A percentile compares a stretch with the other conserved stretches of the same genome.
Evolutionary conservation across 768 basidiomycete species (phyloP).

Genomic region (Kwoniella dejecticola): DNA sequence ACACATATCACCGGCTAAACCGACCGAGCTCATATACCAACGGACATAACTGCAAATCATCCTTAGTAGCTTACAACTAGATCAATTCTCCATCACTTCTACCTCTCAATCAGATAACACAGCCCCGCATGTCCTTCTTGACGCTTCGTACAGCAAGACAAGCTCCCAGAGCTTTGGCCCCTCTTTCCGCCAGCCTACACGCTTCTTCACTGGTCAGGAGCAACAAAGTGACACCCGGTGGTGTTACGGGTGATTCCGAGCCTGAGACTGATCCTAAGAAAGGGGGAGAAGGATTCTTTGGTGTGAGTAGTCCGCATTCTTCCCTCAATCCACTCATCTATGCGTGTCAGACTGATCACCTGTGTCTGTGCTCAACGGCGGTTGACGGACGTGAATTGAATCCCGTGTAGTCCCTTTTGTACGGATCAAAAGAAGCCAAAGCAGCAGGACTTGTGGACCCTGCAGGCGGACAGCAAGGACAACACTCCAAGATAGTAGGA

Average conservation of each 20-base stretch:
- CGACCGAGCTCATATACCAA: too few relatives aligned
- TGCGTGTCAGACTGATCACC: too few relatives aligned
- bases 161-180: background rate
- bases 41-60: background rate
- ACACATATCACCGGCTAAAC: background rate
- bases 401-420: slow-evolving; percentile 61
- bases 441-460: slow-evolving; percentile 59
- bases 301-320: slow-evolving; percentile 21
- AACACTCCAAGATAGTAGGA: slow-evolving; percentile 86
- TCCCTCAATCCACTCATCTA: background rate
- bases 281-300: slow-evolving; percentile 32
- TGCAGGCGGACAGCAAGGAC: slow-evolving; percentile 57
- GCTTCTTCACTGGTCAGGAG: slow-evolving; percentile 3
- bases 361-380: too few relatives aligned
- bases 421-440: slow-evolving; percentile 91
- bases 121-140: background rate
- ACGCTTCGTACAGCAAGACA: background rate
- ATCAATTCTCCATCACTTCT: background rate
- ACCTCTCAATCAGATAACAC: background rate
- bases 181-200: slow-evolving; percentile 13
- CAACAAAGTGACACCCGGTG: slow-evolving; percentile 10
- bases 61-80: background rate
- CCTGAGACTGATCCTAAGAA: slow-evolving; percentile 21
- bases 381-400: background rate
- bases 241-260: slow-evolving; percentile 5